Conservation (phyloP, 2,329 filamentous ascomycete species). For the Lomentospora prolificans region DNA sequence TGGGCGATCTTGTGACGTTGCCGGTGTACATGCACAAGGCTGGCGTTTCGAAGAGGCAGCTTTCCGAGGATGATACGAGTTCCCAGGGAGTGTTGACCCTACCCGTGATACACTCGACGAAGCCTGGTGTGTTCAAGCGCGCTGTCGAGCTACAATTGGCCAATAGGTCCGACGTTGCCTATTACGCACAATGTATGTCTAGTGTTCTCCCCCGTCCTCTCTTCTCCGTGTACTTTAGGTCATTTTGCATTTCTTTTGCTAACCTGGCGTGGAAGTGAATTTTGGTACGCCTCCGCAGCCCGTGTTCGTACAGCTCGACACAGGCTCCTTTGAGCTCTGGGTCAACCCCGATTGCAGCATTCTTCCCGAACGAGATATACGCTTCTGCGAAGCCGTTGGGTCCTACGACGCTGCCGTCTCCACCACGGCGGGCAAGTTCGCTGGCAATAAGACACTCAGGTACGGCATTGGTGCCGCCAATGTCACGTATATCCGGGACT, state of each 20-base stretch:
- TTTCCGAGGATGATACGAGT: constrained; percentile 1
- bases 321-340: constrained; percentile 52
- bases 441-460: constrained; percentile 28
- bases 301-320: constrained; percentile 47
- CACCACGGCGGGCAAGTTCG: constrained; percentile 23
- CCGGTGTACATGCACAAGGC: constrained; percentile 7
- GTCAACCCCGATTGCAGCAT: constrained; percentile 49
- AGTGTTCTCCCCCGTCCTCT: not conserved
- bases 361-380: constrained; percentile 28
- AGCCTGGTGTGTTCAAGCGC: constrained; percentile 26
- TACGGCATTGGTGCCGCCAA: constrained; percentile 44
- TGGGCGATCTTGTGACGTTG: constrained; percentile 10
- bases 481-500: constrained; percentile 39
- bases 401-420: constrained; percentile 33
- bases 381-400: constrained; percentile 36
- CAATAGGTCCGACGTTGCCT: constrained; percentile 43
- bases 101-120: constrained; percentile 20
- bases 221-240: not conserved
- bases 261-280: constrained; percentile 21
- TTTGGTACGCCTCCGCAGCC: constrained; percentile 45
- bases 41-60: not conserved
- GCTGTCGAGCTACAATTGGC: constrained; percentile 34
- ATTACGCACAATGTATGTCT: constrained; percentile 37
- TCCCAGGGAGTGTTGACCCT: constrained; percentile 17
- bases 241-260: not conserved